phyloP scores from a whole-genome alignment of 116 monocot species.

The Zostera marina region DNA sequence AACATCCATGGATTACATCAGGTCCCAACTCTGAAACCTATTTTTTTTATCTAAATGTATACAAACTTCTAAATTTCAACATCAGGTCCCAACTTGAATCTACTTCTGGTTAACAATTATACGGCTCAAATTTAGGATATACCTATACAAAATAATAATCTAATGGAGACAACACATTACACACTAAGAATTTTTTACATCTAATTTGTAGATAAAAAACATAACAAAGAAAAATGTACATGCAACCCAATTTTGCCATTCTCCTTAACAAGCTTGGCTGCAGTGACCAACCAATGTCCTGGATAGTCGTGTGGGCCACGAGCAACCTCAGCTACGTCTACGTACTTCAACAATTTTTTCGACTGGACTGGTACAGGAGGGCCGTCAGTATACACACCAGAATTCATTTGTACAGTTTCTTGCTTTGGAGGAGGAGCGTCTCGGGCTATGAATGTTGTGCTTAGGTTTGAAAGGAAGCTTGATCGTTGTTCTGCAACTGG shows the following conservation, averaged over 20 bases:
- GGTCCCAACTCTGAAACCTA: too few species aligned
- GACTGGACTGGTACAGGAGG: slow-evolving; percentile 78
- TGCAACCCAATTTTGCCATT: slow-evolving; percentile 68
- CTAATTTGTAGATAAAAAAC: slow-evolving; percentile 19
- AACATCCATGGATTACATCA: too few species aligned
- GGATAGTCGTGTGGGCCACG: slow-evolving; percentile 72
- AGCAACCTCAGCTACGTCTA: slow-evolving; percentile 66
- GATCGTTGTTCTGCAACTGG: slow-evolving; percentile 44
- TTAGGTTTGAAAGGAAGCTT: slow-evolving; percentile 62
- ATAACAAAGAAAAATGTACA: slow-evolving; percentile 68
- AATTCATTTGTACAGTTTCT: slow-evolving; percentile 47
- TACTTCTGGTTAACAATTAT: too few species aligned
- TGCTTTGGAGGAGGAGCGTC: slow-evolving; percentile 10
- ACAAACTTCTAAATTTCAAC: too few species aligned
- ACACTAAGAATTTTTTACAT: too few species aligned
- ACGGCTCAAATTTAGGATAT: too few species aligned
- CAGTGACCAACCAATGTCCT: slow-evolving; percentile 87
- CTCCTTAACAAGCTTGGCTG: slow-evolving; percentile 79
- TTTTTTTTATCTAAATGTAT: too few species aligned
- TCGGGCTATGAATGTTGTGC: slow-evolving; percentile 47
- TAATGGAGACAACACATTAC: too few species aligned
- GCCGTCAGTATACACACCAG: slow-evolving; percentile 67
- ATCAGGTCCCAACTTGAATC: too few species aligned
- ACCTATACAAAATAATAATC: too few species aligned
- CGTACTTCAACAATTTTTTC: slow-evolving; percentile 54